Evolutionary conservation across 1,139 yeast species (phyloP), one percentile per base, ranked within the genome.

Genomic region (Nakaseomyces delphensis): DNA sequence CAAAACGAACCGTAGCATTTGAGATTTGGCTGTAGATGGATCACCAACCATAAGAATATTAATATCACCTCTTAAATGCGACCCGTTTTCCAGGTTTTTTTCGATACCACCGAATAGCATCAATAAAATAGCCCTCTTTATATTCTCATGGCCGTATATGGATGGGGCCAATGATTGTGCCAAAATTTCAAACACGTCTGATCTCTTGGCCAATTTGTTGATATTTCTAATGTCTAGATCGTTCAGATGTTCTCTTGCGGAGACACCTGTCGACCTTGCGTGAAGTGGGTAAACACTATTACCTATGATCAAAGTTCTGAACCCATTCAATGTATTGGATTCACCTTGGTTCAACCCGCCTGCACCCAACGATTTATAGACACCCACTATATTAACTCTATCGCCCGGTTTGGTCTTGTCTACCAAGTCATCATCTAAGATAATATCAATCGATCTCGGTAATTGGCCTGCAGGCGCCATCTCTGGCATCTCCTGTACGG

Each of bases 401-500:
- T 91, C 99, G 58, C 99, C 99, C 0, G 98, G 97, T 63, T 91
- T 91, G 39, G 87, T 84, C 44, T 69, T 67, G 59, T 91, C 99
- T 2, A 91, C 98, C 51, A 91, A 71, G 61, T 91, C 98, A 57
- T 89, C 97, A 62, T 91, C 96, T 58, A 93, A 69, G 18, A 91
- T 76, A 30, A 91, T 83, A 59, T 91, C 98, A 32, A 91, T 76
- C 2, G 95, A 81, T 53, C 98, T 73, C 33, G 99, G 98, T 49
- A 91, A 71, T 65, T 91, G 98, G 46, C 99, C 98, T 1, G 97
- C 95, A 14, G 98, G 98, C 0, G 98, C 96, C 52, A 83, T 75
- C 66, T 91, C 99, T 1, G 98, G 99, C 91, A 93, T 85, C 67
- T 91, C 99, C 64, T 91, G 99, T 30, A 91, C 83, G 0, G 96